These are phyloP conservation scores for Fusarium anguioides DNA, from an alignment of 2,329 filamentous ascomycete species.

Conservation along the genomic window DNA sequence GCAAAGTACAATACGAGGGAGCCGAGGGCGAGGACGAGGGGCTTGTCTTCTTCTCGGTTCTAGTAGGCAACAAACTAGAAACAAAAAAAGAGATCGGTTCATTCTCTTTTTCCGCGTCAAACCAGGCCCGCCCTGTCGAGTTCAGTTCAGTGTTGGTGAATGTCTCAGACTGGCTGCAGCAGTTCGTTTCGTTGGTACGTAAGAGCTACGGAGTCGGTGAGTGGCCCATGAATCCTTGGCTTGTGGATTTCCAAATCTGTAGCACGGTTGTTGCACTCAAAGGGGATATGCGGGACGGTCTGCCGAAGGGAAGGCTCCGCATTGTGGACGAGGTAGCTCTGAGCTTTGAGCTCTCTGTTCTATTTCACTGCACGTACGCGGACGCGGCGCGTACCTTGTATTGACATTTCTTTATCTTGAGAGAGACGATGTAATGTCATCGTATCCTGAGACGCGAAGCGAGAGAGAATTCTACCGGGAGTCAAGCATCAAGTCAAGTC, in stretches of 20 bases:
- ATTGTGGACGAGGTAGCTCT: constrained; percentile 3
- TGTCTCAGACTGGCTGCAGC: constrained; percentile 32
- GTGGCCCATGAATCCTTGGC: constrained; percentile 40
- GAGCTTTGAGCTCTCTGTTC: constrained; percentile 15
- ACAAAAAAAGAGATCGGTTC: not conserved
- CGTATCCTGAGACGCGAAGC: constrained; percentile 1
- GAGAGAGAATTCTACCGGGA: not conserved
- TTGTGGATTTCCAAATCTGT: constrained; percentile 31
- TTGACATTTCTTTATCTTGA: constrained; percentile 11
- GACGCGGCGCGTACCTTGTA: constrained; percentile 36
- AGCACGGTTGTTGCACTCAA: constrained; percentile 35
- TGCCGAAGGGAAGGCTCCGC: constrained; percentile 34
- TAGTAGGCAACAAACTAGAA: not conserved
- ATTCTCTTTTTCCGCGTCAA: constrained; percentile 2
- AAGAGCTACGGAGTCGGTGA: constrained; percentile 44
- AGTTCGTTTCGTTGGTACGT: constrained; percentile 44
- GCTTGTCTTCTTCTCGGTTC: not conserved
- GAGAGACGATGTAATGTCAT: constrained; percentile 12
- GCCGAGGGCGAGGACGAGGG: too few species aligned
- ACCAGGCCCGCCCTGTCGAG: constrained; percentile 22
- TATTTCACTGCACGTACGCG: constrained; percentile 11
- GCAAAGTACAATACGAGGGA: not conserved
- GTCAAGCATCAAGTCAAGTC: constrained; percentile 9
- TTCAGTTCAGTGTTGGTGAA: constrained; percentile 9
- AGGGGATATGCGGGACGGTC: constrained; percentile 35